Base-by-base conservation (phyloP, 176 grass and related monocot genomes). In the Paspalum notatum region DNA sequence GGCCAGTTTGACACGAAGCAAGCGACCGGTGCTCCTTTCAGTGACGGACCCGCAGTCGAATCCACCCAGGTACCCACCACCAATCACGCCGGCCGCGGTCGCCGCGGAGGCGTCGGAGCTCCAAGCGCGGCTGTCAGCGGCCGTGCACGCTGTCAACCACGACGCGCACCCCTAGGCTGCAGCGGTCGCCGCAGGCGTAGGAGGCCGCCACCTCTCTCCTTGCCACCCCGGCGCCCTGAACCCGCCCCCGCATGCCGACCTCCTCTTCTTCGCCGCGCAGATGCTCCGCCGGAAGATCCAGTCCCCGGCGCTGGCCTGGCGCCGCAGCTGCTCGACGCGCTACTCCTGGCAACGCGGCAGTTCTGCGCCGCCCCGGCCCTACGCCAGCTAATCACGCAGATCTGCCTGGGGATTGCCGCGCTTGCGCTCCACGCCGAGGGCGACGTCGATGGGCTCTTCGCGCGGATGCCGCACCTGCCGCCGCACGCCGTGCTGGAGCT, bases 351-450 rank as follows among this genome's bases (percentile, higher is more conserved):
- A 17, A 79, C 88, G 47, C 84, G 90, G 40, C 55, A 90, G 42
- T 95, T 93, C 82, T 89, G 79, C 84, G 65, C 83, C 26, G 96
- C 86, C 64, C 77, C 55, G 88, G 90, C 17, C 75, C 86, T 16
- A 56, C 88, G 54, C 38, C 90, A 89, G 96, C 82, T 99, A 62
- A 75, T 99, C 75, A 93, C 86, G 61, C 92, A 99, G 85, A 93
- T 99, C 78, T 99, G 90, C 86, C 88, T 99, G 27, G 96, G 82
- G 21, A 87, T 95, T 20, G 64, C 90, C 10, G 88, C 90, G 47
- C 82, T 99, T 20, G 77, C 93, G 46, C 62, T 99, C 15, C 79
- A 82, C 25, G 82, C 74, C 25, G 88, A 85, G 32, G 96, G 91
- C 55, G 88, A 74, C 25, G 80, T 90, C 24, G 92, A 91, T 42